phyloP scores from a whole-genome alignment of 2,329 filamentous ascomycete species.

The Ascochyta clinopodiicola region DNA sequence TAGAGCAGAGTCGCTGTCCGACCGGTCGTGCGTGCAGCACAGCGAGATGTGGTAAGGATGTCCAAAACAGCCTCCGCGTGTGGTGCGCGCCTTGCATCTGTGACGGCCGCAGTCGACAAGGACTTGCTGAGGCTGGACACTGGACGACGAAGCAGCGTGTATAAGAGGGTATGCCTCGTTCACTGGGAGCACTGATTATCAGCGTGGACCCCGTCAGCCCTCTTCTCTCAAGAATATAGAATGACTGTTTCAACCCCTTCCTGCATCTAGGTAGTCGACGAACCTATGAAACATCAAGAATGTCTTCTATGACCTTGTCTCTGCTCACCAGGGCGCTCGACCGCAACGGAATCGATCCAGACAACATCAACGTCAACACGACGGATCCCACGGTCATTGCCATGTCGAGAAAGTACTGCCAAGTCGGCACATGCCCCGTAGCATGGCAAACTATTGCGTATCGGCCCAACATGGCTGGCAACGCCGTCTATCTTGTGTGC shows the following conservation, averaged over 20 bases:
- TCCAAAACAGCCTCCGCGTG: background rate
- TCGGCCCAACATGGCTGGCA: slow-evolving; percentile 58
- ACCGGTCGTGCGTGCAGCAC: background rate
- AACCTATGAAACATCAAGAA: background rate
- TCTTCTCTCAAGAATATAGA: background rate
- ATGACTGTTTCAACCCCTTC: background rate
- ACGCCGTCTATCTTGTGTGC: slow-evolving; percentile 57
- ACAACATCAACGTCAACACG: slow-evolving; percentile 28
- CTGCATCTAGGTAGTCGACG: no score
- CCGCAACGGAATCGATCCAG: slow-evolving; percentile 28
- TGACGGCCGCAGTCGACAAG: background rate
- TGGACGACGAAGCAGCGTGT: background rate
- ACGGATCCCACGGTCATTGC: slow-evolving; percentile 24
- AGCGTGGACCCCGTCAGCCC: no score
- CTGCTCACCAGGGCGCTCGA: slow-evolving; percentile 14
- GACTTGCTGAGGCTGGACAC: background rate
- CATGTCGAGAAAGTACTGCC: slow-evolving; percentile 31
- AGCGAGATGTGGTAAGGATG: background rate
- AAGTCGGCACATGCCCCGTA: slow-evolving; percentile 53
- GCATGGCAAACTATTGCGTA: slow-evolving; percentile 58
- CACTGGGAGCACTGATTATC: no score
- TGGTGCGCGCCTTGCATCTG: background rate
- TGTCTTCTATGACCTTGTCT: background rate
- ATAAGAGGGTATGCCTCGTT: background rate
- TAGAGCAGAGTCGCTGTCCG: background rate